phyloP scores from a whole-genome alignment of 768 basidiomycete genomes.

The Amanita thiersii region DNA sequence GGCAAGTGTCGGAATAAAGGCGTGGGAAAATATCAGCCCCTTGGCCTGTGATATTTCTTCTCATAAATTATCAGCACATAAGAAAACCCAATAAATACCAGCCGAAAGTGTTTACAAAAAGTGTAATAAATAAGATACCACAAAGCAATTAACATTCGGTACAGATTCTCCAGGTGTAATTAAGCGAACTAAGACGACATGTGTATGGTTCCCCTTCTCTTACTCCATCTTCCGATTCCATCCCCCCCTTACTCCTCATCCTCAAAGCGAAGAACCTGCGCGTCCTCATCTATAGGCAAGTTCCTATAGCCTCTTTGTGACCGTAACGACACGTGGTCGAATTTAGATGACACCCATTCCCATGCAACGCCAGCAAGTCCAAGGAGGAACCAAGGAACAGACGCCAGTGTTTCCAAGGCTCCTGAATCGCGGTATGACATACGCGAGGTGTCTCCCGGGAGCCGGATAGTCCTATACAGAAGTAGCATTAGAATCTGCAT shows the following conservation, averaged over 20 bases:
- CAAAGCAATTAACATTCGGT: too few species aligned
- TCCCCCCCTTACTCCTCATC: constrained; percentile 52
- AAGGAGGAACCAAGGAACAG: constrained; percentile 84
- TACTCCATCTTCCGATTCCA: too few species aligned
- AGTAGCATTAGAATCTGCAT: constrained; percentile 9
- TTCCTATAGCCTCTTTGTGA: constrained; percentile 65
- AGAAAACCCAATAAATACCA: too few species aligned
- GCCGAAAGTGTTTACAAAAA: too few species aligned
- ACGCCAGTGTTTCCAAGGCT: constrained; percentile 65
- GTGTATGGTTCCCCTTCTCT: too few species aligned
- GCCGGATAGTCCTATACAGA: constrained; percentile 59
- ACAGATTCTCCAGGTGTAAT: too few species aligned
- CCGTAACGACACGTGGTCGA: constrained; percentile 35
- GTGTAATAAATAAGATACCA: too few species aligned
- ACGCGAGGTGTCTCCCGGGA: constrained; percentile 49
- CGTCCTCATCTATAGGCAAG: constrained; percentile 81
- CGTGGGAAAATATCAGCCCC: too few species aligned
- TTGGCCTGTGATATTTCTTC: too few species aligned
- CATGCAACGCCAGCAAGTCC: constrained; percentile 70
- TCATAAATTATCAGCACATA: too few species aligned
- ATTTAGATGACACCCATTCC: constrained; percentile 48
- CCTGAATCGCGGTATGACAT: constrained; percentile 32
- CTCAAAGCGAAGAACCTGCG: constrained; percentile 78
- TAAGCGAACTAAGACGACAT: too few species aligned
- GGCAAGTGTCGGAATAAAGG: neutral